Percentiles rank a stretch among this genome's conserved stretches.
Conservation (phyloP, 1,139 yeast genomes). For the Chernovozyma sophiae-reginae region DNA sequence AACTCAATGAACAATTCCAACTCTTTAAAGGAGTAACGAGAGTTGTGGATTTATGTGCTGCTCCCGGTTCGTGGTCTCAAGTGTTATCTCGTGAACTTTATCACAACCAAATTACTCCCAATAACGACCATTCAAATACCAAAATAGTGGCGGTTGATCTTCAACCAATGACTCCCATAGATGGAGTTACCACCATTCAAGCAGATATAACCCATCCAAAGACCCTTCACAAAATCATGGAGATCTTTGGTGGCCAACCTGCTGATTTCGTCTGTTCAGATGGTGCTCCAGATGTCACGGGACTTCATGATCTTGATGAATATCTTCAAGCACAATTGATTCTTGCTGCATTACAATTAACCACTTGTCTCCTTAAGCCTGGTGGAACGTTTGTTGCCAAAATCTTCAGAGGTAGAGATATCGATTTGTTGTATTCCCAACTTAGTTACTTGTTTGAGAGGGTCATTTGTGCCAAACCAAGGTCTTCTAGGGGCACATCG, state of each 20-base stretch:
- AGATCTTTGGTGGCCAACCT: slow-evolving; percentile 81
- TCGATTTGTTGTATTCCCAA: slow-evolving; percentile 86
- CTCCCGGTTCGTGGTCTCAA: slow-evolving; percentile 99
- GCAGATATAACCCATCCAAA: slow-evolving; percentile 97
- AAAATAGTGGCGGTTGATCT: slow-evolving; percentile 91
- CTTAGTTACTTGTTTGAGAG: slow-evolving; percentile 76
- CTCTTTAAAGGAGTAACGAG: slow-evolving; percentile 69
- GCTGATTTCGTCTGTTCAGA: slow-evolving; percentile 96
- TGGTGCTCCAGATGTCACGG: slow-evolving; percentile 99
- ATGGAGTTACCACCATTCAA: slow-evolving; percentile 81
- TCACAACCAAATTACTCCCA: slow-evolving; percentile 23
- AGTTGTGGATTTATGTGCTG: slow-evolving; percentile 97
- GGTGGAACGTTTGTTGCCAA: slow-evolving; percentile 96
- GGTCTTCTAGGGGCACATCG: slow-evolving; percentile 91
- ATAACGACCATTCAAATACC: slow-evolving; percentile 30
- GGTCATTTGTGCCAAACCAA: slow-evolving; percentile 92
- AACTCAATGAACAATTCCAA: slow-evolving; percentile 83
- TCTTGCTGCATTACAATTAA: slow-evolving; percentile 82
- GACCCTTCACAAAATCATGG: slow-evolving; percentile 70
- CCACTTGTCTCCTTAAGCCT: slow-evolving; percentile 79
- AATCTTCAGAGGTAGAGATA: slow-evolving; percentile 92
- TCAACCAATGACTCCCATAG: slow-evolving; percentile 95
- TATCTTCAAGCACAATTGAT: slow-evolving; percentile 94
- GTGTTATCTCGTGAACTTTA: slow-evolving; percentile 74
- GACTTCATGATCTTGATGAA: slow-evolving; percentile 92